phyloP scores from a whole-genome alignment of 2,329 filamentous ascomycete species.

The Verticillium isaacii region DNA sequence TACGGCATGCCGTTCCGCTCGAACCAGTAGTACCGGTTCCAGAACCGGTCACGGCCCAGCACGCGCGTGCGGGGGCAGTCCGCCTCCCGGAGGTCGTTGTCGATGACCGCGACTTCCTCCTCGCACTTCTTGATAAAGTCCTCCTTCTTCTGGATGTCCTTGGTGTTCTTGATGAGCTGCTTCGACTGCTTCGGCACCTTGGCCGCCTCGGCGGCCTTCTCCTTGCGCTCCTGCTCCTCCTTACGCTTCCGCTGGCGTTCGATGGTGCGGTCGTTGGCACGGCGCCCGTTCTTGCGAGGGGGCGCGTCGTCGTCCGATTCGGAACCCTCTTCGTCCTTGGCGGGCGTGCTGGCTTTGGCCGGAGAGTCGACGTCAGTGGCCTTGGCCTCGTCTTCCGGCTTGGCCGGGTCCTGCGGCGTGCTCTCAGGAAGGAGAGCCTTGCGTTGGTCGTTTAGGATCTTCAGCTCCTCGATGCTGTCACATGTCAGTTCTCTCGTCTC shows the following conservation, averaged over 20 bases:
- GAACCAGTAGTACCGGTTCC: constrained; percentile 99
- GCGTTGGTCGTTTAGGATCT: constrained; percentile 64
- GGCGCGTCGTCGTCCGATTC: constrained; percentile 68
- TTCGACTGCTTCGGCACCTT: constrained; percentile 78
- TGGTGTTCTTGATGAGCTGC: constrained; percentile 80
- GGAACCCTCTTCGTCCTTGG: constrained; percentile 54
- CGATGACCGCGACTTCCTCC: constrained; percentile 76
- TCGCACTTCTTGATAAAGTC: constrained; percentile 76
- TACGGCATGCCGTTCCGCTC: constrained; percentile 98
- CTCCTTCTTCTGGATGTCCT: constrained; percentile 86
- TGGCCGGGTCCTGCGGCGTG: constrained; percentile 44
- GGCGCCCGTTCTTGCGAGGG: constrained; percentile 45
- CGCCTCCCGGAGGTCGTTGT: constrained; percentile 89
- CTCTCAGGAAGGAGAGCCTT: constrained; percentile 72
- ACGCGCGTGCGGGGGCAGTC: constrained; percentile 87
- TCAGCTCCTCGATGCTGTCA: constrained; percentile 64
- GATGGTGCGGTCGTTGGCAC: constrained; percentile 62
- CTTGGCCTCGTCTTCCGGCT: constrained; percentile 53
- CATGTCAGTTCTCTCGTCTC: constrained; percentile 19
- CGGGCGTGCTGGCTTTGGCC: constrained; percentile 35
- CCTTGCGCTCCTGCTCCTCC: constrained; percentile 55
- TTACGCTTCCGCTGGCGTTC: constrained; percentile 76
- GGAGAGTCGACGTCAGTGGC: constrained; percentile 63
- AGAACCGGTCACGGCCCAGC: constrained; percentile 91
- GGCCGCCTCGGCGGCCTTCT: constrained; percentile 54